Conservation (phyloP, 352 stramenopile species). For the Thraustochytrium sp. region DNA sequence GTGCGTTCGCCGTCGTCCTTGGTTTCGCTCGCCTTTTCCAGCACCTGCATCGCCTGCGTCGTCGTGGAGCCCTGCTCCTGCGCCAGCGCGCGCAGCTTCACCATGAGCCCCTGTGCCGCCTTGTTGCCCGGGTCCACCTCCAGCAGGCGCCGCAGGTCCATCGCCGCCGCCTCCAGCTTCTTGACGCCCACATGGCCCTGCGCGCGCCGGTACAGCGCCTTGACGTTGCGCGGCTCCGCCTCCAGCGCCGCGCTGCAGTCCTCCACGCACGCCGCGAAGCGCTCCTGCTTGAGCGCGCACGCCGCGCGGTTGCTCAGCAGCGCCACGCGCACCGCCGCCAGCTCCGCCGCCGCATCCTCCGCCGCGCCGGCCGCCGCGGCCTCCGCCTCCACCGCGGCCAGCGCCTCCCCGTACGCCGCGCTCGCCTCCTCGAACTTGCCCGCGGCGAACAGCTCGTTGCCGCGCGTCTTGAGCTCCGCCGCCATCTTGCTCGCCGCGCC, state of each 20-base stretch:
- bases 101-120: conserved; percentile 16
- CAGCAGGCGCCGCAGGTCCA: conserved; percentile 19
- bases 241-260: conserved; percentile 79
- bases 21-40: not conserved
- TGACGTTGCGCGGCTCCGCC: conserved; percentile 71
- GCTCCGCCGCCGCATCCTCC: conserved; percentile 57
- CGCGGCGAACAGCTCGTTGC: conserved; percentile 79
- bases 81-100: not conserved
- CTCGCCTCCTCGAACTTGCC: conserved; percentile 73
- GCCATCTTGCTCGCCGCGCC: not conserved
- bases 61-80: conserved; percentile 16
- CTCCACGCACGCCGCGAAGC: conserved; percentile 73
- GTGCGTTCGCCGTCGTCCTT: not conserved
- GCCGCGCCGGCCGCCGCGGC: conserved; percentile 59
- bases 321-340: conserved; percentile 56
- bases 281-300: conserved; percentile 81
- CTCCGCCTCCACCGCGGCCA: not conserved
- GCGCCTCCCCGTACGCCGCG: conserved; percentile 27
- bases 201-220: conserved; percentile 76
- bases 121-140: not conserved
- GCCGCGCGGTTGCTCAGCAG: conserved; percentile 82
- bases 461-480: conserved; percentile 63
- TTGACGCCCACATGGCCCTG: conserved; percentile 51
- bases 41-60: conserved; percentile 4
- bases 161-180: not conserved